Conservation (phyloP, 1,284 basidiomycete genomes). For the Microbotryum scabiosae region DNA sequence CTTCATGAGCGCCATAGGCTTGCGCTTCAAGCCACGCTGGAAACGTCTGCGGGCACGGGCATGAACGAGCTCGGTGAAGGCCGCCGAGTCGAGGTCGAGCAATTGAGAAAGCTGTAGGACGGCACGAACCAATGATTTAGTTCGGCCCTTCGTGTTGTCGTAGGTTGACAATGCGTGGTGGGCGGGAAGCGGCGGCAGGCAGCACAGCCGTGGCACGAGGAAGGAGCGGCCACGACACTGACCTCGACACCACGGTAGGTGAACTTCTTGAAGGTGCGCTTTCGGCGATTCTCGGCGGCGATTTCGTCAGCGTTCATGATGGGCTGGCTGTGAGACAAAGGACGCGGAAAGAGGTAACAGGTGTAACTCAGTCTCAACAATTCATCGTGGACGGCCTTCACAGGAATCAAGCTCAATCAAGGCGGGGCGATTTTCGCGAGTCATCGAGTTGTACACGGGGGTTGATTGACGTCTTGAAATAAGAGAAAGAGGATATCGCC, state of each 20-base stretch:
- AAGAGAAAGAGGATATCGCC: no score
- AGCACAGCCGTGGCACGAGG: background rate
- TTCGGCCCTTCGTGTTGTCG: no score
- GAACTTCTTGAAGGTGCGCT: slow-evolving; percentile 97
- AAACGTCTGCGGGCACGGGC: slow-evolving; percentile 97
- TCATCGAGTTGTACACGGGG: no score
- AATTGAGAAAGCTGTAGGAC: slow-evolving; percentile 69
- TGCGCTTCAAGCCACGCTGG: slow-evolving; percentile 96
- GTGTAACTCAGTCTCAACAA: background rate
- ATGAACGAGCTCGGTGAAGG: slow-evolving; percentile 78
- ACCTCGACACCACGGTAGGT: slow-evolving; percentile 88
- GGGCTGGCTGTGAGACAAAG: background rate
- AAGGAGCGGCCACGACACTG: background rate
- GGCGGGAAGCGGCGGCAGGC: no score
- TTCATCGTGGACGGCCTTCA: no score
- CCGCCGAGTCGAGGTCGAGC: slow-evolving; percentile 90
- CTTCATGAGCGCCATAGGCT: slow-evolving; percentile 98
- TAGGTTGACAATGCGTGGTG: no score
- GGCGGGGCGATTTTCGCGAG: no score
- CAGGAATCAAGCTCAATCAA: no score
- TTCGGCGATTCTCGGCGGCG: slow-evolving; percentile 50
- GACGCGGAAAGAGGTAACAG: background rate
- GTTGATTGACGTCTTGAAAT: no score
- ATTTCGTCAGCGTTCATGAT: slow-evolving; percentile 36
- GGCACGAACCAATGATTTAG: background rate